phyloP scores from a whole-genome alignment of 805 yeast genomes.

The Nadsonia fulvescens region DNA sequence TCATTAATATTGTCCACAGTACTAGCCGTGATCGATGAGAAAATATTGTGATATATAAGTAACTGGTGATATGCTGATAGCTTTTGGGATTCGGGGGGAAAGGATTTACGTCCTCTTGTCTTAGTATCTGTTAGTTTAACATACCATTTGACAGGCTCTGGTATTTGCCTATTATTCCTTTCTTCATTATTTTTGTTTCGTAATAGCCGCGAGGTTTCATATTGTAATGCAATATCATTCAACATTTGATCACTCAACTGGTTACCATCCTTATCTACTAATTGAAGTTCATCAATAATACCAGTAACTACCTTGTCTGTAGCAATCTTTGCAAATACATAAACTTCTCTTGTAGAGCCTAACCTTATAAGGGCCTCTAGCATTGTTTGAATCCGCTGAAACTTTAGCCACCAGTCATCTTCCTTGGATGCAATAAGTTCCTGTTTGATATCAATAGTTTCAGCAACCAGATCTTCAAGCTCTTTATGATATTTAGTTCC shows the following conservation, averaged over 20 bases:
- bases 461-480: conserved; percentile 8
- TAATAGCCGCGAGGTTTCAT: conserved; percentile 10
- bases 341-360: conserved; percentile 13
- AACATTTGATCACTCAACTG: conserved; percentile 7
- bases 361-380: conserved; percentile 1
- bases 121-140: conserved; percentile 16
- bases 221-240: conserved; percentile 18
- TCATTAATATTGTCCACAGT: conserved; percentile 3
- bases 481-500: conserved; percentile 11
- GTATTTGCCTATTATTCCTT: too few species aligned
- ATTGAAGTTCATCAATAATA: conserved; percentile 4
- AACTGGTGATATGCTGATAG: conserved; percentile 19
- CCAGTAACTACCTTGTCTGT: too few species aligned
- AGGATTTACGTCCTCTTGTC: conserved; percentile 8
- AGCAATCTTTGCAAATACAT: too few species aligned
- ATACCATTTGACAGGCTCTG: too few species aligned
- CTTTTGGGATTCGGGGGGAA: conserved; percentile 10
- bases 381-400: conserved; percentile 8
- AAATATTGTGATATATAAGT: conserved; percentile 13
- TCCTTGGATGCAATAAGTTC: conserved; percentile 2
- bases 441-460: conserved; percentile 1
- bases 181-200: not conserved
- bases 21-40: conserved; percentile 7
- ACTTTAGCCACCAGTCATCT: conserved; percentile 10
- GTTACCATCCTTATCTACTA: conserved; percentile 1